A percentile compares a stretch with the other conserved stretches of the same genome.
These are phyloP conservation scores for Coemansia sp. DNA, from an alignment of 192 early-diverging fungal species.

Conservation along the genomic window DNA sequence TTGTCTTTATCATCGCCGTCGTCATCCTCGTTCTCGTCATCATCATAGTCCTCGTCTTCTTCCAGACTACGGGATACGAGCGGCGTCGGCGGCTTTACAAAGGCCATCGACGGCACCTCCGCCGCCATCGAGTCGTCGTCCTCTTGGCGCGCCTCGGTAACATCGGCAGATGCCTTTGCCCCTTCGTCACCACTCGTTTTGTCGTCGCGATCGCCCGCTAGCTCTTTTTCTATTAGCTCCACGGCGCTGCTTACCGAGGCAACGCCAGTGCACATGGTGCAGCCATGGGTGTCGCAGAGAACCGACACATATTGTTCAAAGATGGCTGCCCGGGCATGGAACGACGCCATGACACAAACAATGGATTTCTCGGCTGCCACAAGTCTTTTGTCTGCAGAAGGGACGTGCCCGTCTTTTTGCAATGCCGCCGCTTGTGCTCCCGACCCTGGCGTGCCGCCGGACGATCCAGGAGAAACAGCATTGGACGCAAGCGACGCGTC, in stretches of 20 bases:
- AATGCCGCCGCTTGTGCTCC: background rate
- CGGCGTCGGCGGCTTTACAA: constrained; percentile 7
- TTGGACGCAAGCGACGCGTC: constrained; percentile 24
- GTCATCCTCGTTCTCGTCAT: constrained; percentile 27
- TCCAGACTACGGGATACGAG: constrained; percentile 30
- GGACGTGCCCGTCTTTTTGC: background rate
- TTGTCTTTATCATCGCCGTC: constrained; percentile 6
- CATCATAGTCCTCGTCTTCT: constrained; percentile 53
- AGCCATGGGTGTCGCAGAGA: constrained; percentile 53
- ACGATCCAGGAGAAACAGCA: constrained; percentile 22
- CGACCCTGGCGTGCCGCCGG: background rate
- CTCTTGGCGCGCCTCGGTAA: background rate
- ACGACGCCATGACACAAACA: constrained; percentile 54
- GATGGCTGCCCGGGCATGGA: constrained; percentile 68
- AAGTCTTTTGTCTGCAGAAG: background rate
- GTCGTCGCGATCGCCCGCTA: background rate
- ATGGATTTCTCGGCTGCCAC: constrained; percentile 33
- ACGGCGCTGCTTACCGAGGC: constrained; percentile 14
- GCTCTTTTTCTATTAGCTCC: background rate
- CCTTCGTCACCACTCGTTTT: background rate
- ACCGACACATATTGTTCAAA: constrained; percentile 71
- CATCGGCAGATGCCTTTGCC: background rate
- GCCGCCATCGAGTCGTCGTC: constrained; percentile 4
- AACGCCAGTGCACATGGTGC: constrained; percentile 23
- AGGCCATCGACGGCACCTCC: constrained; percentile 11